Conservation (phyloP, 768 basidiomycete genomes). For the Lactifluus subvellereus region DNA sequence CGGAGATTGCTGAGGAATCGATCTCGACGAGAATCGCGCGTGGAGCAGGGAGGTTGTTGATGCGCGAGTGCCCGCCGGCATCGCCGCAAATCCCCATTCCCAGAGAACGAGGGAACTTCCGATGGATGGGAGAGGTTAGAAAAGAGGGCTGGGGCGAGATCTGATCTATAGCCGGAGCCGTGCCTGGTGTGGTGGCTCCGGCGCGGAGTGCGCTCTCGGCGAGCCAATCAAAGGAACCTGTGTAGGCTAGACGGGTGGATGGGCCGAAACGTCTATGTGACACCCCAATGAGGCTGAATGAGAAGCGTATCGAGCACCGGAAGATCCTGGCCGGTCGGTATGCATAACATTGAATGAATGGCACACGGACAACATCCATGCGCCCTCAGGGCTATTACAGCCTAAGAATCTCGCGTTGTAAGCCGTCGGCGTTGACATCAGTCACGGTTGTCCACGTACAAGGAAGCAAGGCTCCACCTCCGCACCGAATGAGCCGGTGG, state of each 20-base stretch:
- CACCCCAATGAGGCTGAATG: neutral
- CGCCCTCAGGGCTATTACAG: neutral
- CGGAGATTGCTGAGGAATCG: neutral
- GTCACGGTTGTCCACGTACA: neutral
- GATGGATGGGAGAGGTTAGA: neutral
- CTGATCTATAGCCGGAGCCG: neutral
- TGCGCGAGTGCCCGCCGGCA: neutral
- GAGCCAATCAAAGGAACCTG: neutral
- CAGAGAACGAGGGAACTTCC: neutral
- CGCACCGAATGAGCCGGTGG: slow-evolving; percentile 13
- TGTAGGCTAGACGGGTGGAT: neutral
- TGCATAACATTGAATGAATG: neutral
- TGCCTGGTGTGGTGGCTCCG: neutral
- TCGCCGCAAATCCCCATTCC: neutral
- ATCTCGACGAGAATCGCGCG: neutral
- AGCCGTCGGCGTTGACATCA: neutral
- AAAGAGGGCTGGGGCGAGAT: neutral
- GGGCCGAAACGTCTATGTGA: slow-evolving; percentile 4
- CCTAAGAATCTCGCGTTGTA: neutral
- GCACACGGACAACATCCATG: neutral
- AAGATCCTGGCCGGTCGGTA: neutral
- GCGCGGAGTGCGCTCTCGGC: neutral
- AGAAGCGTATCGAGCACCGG: neutral
- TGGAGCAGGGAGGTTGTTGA: neutral
- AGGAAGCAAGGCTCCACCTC: neutral